phyloP scores from a whole-genome alignment of 331 rosid genomes.

The Ulmus americana region DNA sequence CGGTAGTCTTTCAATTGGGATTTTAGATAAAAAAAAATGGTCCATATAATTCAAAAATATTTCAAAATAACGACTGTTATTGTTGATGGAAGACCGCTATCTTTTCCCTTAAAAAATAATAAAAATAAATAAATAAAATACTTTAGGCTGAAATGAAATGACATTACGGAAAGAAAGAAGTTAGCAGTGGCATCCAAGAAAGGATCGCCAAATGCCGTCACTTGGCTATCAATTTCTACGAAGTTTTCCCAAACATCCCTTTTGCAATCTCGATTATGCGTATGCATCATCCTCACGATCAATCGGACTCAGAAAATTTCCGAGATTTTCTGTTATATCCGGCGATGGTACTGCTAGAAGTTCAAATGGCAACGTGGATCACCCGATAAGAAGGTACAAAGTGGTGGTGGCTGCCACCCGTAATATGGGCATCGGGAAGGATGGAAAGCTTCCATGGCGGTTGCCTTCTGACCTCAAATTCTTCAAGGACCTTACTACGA shows the following conservation, averaged over 20 bases:
- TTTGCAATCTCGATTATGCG: background rate
- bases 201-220: background rate
- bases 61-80: too few relatives aligned
- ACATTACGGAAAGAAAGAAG: too few relatives aligned
- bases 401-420: constrained; percentile 80
- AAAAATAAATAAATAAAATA: too few relatives aligned
- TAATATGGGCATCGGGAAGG: constrained; percentile 80
- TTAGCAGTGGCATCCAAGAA: too few relatives aligned
- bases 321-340: background rate
- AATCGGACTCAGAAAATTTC: background rate
- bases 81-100: too few relatives aligned
- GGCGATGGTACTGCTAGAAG: background rate
- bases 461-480: constrained; percentile 71
- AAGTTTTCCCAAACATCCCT: background rate
- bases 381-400: constrained; percentile 65
- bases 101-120: too few relatives aligned
- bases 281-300: background rate
- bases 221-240: background rate
- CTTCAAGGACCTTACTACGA: constrained; percentile 57
- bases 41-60: too few relatives aligned
- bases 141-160: too few relatives aligned
- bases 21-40: too few relatives aligned
- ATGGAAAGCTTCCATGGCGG: constrained; percentile 79
- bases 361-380: constrained; percentile 36
- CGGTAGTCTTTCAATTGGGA: too few relatives aligned